Conservation (phyloP, 108 stramenopile genomes). For the Pseudonitzschia delicatissima region DNA sequence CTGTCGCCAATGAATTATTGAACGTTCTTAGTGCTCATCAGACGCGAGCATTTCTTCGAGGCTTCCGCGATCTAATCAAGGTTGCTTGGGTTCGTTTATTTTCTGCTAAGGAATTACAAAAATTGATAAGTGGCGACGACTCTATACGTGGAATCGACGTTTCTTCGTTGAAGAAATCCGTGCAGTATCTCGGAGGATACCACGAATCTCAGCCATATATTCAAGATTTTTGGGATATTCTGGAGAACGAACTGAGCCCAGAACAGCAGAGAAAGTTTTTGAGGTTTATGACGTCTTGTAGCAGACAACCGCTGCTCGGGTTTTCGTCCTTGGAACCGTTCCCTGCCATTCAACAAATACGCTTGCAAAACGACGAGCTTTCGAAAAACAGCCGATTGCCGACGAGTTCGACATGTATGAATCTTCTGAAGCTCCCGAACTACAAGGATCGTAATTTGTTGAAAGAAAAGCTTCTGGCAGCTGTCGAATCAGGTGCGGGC, state of each 20-base stretch:
- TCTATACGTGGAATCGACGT: constrained; percentile 89
- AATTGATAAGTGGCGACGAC: constrained; percentile 94
- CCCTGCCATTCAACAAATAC: constrained; percentile 91
- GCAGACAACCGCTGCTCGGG: constrained; percentile 93
- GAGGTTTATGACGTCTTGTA: constrained; percentile 94
- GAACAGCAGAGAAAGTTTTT: constrained; percentile 90
- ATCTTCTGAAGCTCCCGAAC: constrained; percentile 95
- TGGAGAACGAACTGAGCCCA: constrained; percentile 73
- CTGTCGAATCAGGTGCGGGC: constrained; percentile 93
- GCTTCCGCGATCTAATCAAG: constrained; percentile 95
- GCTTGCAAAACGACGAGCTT: constrained; percentile 52
- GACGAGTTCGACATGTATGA: constrained; percentile 94
- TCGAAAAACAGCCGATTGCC: constrained; percentile 81
- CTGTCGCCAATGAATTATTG: constrained; percentile 89
- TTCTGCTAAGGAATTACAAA: constrained; percentile 92
- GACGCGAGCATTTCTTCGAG: constrained; percentile 89
- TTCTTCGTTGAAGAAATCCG: constrained; percentile 66
- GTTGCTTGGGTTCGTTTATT: constrained; percentile 94
- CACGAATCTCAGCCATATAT: constrained; percentile 93
- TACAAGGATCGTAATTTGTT: constrained; percentile 82
- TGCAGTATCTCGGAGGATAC: constrained; percentile 91
- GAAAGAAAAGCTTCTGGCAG: constrained; percentile 89
- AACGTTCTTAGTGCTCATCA: constrained; percentile 81
- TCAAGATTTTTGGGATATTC: constrained; percentile 80
- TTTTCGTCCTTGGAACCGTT: constrained; percentile 85